These are phyloP conservation scores for Orbilia ellipsospora DNA, from an alignment of 2,329 filamentous ascomycete genomes.

Conservation along the genomic window DNA sequence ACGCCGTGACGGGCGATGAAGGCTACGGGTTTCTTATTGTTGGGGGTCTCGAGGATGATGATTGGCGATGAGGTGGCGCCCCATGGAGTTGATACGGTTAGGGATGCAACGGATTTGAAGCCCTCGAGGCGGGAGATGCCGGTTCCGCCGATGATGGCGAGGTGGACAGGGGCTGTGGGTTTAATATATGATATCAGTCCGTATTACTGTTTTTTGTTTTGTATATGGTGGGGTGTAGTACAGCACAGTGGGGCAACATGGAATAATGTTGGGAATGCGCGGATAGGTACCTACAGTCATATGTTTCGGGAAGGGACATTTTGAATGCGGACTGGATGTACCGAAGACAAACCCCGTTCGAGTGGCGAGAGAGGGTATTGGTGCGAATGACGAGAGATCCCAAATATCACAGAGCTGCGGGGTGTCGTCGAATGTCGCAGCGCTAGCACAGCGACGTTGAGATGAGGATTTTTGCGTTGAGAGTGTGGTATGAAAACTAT, in stretches of 20 bases:
- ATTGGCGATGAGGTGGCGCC: slow-evolving; percentile 81
- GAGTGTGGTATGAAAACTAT: slow-evolving; percentile 23
- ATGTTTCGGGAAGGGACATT: slow-evolving; percentile 49
- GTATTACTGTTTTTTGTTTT: neutral
- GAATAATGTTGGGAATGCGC: slow-evolving; percentile 12
- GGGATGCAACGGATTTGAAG: slow-evolving; percentile 83
- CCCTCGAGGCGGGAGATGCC: slow-evolving; percentile 87
- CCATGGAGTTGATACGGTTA: slow-evolving; percentile 87
- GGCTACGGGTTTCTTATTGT: slow-evolving; percentile 77
- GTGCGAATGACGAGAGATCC: slow-evolving; percentile 3
- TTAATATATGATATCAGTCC: neutral
- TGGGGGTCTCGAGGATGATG: slow-evolving; percentile 76
- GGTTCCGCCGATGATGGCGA: slow-evolving; percentile 92
- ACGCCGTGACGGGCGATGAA: slow-evolving; percentile 93
- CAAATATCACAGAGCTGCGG: neutral
- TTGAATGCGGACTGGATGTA: slow-evolving; percentile 45
- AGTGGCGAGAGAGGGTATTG: slow-evolving; percentile 9
- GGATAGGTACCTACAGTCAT: slow-evolving; percentile 25
- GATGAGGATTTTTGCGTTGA: slow-evolving; percentile 42
- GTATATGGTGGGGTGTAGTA: neutral
- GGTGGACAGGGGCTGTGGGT: slow-evolving; percentile 74
- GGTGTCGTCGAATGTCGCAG: slow-evolving; percentile 11
- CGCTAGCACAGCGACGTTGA: neutral
- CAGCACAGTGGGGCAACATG: neutral
- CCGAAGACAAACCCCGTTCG: slow-evolving; percentile 26